These are phyloP conservation scores for Suhomyces sp. DNA, from an alignment of 805 yeast genomes.

Conservation along the genomic window DNA sequence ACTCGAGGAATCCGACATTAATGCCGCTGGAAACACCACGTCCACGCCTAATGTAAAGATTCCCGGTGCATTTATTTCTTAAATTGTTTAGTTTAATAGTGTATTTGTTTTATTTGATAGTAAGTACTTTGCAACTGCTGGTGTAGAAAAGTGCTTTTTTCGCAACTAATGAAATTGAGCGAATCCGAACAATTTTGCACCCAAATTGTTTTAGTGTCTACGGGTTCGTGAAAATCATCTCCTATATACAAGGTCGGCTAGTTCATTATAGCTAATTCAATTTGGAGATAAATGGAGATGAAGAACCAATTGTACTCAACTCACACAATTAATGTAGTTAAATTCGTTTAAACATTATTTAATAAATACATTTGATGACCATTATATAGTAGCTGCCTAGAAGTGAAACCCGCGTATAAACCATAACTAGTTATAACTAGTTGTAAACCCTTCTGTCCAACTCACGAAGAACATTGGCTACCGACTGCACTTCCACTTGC, in stretches of 20 bases:
- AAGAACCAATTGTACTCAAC: no score
- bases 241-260: no score
- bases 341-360: background rate
- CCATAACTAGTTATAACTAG: slow-evolving; percentile 14
- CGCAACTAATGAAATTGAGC: no score
- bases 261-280: no score
- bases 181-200: no score
- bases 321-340: no score
- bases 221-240: no score
- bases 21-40: background rate
- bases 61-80: slow-evolving; percentile 4
- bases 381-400: background rate
- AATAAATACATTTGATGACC: background rate
- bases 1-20: background rate
- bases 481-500: slow-evolving; percentile 89
- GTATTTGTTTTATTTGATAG: background rate
- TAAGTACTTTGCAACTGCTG: no score
- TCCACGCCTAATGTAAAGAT: background rate
- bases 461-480: slow-evolving; percentile 79
- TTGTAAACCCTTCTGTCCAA: slow-evolving; percentile 65
- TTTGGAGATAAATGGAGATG: no score
- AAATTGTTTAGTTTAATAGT: background rate
- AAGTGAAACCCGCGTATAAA: background rate
- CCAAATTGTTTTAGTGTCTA: no score
- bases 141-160: no score